Base-by-base conservation (phyloP, 129 eudicot species). In the Escallonia rubra region DNA sequence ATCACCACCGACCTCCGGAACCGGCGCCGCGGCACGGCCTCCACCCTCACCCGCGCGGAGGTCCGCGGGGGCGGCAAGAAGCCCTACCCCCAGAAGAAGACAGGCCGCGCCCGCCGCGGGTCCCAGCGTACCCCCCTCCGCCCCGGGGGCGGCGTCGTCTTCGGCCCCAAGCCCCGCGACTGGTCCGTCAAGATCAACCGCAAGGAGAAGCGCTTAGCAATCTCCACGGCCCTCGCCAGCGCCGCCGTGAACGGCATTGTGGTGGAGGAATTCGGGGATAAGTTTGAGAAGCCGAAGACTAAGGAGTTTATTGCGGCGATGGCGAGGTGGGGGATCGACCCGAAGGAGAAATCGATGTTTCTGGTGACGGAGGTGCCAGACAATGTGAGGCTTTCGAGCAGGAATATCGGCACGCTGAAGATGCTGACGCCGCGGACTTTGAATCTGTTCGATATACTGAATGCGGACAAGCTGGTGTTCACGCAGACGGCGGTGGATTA, bases 21-120 rank as follows among this genome's bases (percentile, higher is more conserved):
- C 88, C 78, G 72, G 50, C 95, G 99, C 15, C 90, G 96, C 45
- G 99, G 99, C 6, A 93, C 99, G 2, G 99, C 99, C 16, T 89
- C 96, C 23, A 93, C 99, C 3, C 95, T 93, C 44, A 93, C 99
- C 53, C 95, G 99, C 15, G 96, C 85, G 10, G 96, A 93, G 74
- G 99, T 93, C 5, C 90, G 96, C 1, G 99, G 99, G 0, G 99
- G 99, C 0, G 99, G 99, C 0, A 71, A 55, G 3, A 93, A 93
- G 55, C 99, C 99, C 9, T 93, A 80, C 81, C 85, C 83, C 0
- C 99, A 93, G 64, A 93, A 93, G 85, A 89, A 87, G 40, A 89
- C 96, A 61, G 99, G 99, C 15, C 78, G 90, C 2, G 99, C 99
- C 11, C 80, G 99, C 1, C 90, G 91, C 1, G 99, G 99, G 12